phyloP scores from a whole-genome alignment of 495 filamentous ascomycete species.

The Xylaria castorea region DNA sequence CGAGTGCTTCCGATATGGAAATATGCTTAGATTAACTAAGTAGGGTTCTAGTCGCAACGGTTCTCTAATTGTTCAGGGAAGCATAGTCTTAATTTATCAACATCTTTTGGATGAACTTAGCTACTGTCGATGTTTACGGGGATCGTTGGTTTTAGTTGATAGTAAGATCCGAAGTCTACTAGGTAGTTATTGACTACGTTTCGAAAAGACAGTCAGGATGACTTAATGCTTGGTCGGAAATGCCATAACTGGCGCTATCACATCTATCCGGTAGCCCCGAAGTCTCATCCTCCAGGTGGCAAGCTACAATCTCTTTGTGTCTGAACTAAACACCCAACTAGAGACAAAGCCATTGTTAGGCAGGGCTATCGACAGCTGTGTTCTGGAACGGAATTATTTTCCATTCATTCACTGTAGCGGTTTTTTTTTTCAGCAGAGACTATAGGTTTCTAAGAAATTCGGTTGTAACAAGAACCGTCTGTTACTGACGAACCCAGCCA shows the following conservation, averaged over 20 bases:
- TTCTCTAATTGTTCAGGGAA: not conserved
- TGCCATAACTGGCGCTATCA: not conserved
- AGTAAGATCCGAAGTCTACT: not conserved
- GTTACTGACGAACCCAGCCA: slow-evolving; percentile 14
- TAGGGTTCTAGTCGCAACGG: too few species aligned
- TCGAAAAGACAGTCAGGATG: not conserved
- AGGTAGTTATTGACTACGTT: not conserved
- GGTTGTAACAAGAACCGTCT: not conserved
- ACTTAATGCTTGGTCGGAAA: not conserved
- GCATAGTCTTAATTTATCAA: too few species aligned
- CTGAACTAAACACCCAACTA: not conserved
- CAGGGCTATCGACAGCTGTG: not conserved
- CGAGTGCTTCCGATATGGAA: too few species aligned
- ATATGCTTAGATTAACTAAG: too few species aligned
- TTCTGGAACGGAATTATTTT: not conserved
- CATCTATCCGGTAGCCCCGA: not conserved
- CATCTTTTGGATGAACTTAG: too few species aligned
- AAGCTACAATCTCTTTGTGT: slow-evolving; percentile 1
- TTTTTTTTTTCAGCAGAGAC: not conserved
- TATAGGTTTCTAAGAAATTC: not conserved
- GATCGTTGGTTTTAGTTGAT: not conserved
- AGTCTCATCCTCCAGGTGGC: not conserved
- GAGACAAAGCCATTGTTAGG: not conserved
- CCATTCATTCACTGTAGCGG: not conserved
- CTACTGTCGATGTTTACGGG: not conserved